These are phyloP conservation scores for Xylaria acuta DNA, from an alignment of 495 filamentous ascomycete genomes.

Conservation along the genomic window DNA sequence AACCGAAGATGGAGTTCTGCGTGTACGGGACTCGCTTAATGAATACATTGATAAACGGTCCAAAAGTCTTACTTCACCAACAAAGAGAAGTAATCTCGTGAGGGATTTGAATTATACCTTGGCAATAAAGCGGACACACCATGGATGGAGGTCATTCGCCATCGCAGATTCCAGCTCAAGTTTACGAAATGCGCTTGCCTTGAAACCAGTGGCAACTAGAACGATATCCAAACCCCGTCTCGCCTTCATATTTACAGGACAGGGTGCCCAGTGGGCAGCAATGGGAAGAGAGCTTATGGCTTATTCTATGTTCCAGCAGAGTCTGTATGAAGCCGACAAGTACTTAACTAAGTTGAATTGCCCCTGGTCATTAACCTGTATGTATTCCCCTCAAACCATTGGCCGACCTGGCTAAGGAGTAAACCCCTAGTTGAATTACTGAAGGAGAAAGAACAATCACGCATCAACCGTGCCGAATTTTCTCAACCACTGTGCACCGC, in stretches of 20 bases:
- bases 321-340: conserved; percentile 30
- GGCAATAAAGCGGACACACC: conserved; percentile 31
- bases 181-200: not conserved
- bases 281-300: conserved; percentile 54
- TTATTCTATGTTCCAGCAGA: conserved; percentile 24
- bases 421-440: conserved; percentile 21
- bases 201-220: not conserved
- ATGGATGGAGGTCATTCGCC: conserved; percentile 33
- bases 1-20: conserved; percentile 13
- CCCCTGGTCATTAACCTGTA: conserved; percentile 35
- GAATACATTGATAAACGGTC: conserved; percentile 8
- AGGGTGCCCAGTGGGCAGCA: conserved; percentile 49
- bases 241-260: conserved; percentile 43
- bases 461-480: conserved; percentile 49
- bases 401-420: not conserved
- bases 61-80: not conserved
- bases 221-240: conserved; percentile 22
- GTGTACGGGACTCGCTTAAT: conserved; percentile 7
- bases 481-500: conserved; percentile 55
- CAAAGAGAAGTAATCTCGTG: not conserved
- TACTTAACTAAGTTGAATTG: conserved; percentile 30
- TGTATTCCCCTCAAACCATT: conserved; percentile 11
- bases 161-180: conserved; percentile 15
- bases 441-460: conserved; percentile 14
- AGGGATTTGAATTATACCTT: conserved; percentile 37